These are phyloP conservation scores for Chrysanthemum makinoi DNA, from an alignment of 129 eudicot genomes.

Conservation along the genomic window DNA sequence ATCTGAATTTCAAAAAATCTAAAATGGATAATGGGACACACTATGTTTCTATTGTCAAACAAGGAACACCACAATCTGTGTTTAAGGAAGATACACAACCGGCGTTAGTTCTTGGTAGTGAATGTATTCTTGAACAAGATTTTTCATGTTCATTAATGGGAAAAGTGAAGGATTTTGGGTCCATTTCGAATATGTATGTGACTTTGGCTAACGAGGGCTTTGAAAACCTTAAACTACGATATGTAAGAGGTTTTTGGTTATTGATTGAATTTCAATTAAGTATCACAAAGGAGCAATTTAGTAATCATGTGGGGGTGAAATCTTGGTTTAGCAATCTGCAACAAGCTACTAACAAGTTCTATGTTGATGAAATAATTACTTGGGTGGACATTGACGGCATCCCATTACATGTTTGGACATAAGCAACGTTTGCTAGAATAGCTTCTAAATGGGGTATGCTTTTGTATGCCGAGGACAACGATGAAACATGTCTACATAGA, in stretches of 20 bases:
- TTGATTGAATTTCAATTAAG: constrained; percentile 1
- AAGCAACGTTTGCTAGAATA: background rate
- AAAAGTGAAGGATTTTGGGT: background rate
- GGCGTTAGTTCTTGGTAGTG: background rate
- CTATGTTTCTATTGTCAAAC: background rate
- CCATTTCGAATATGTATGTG: constrained; percentile 3
- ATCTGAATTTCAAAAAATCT: background rate
- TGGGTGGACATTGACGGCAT: no score
- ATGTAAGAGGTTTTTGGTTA: background rate
- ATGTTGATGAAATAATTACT: background rate
- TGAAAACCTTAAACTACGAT: constrained; percentile 1
- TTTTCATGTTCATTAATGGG: background rate
- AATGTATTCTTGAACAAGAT: background rate
- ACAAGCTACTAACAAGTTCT: constrained; percentile 2
- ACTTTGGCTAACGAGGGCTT: background rate
- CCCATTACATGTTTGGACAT: background rate
- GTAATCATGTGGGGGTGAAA: background rate
- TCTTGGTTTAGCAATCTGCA: background rate
- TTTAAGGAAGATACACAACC: constrained; percentile 3
- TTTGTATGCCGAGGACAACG: background rate
- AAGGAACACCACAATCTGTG: background rate
- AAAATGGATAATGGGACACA: constrained; percentile 1
- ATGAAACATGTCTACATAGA: background rate
- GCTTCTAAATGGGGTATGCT: constrained; percentile 6
- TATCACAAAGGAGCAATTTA: constrained; percentile 1